These are phyloP conservation scores for Scenedesmus sp. DNA, from an alignment of 163 green algal species.

Conservation along the genomic window DNA sequence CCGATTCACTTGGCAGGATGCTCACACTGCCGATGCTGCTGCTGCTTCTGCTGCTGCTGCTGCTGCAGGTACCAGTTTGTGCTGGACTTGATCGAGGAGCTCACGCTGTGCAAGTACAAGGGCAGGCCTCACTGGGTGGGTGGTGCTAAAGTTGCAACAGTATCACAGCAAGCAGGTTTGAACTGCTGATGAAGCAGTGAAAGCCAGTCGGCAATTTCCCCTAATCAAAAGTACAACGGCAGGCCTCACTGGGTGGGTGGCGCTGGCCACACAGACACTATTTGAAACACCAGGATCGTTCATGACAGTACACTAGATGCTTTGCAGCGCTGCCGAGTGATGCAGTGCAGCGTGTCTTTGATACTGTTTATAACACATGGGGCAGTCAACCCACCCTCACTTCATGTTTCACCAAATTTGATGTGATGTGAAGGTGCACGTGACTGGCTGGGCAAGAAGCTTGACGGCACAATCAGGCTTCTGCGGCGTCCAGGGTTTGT, in stretches of 20 bases:
- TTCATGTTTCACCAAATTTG: no score
- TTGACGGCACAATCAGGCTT: no score
- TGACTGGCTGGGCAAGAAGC: no score
- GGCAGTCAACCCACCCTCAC: no score
- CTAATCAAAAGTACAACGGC: slow-evolving; percentile 19
- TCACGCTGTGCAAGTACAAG: slow-evolving; percentile 48
- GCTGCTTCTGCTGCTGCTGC: background rate
- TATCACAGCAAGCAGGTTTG: no score
- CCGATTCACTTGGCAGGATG: background rate
- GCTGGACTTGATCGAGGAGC: slow-evolving; percentile 42
- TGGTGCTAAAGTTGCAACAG: no score
- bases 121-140: slow-evolving; percentile 25
- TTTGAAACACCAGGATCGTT: no score
- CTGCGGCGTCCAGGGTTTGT: no score
- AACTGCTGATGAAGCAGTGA: no score
- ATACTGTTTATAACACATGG: background rate
- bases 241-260: slow-evolving; percentile 12
- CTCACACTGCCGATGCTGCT: background rate
- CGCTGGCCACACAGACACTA: no score
- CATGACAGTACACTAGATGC: background rate
- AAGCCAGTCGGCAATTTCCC: no score
- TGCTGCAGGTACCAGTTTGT: slow-evolving; percentile 39
- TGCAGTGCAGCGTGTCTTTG: background rate
- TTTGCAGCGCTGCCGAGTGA: background rate
- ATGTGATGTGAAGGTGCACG: no score